phyloP scores from a whole-genome alignment of 345 rosid genomes.

The Clausena lansium region DNA sequence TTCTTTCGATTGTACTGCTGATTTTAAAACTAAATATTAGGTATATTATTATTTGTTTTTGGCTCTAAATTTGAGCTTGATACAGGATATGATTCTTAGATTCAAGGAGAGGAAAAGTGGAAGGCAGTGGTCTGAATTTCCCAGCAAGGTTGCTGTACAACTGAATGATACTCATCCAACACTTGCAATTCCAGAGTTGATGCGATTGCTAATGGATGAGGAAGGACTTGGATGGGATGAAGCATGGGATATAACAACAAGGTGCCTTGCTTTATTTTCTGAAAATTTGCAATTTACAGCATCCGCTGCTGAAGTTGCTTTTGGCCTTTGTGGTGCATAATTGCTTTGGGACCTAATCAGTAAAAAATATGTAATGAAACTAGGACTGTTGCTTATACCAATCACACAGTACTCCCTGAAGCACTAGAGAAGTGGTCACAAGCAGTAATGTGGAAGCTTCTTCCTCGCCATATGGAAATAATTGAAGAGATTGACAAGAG shows the following conservation, averaged over 20 bases:
- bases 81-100: constrained; percentile 85
- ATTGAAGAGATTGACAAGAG: constrained; percentile 89
- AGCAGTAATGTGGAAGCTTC: constrained; percentile 89
- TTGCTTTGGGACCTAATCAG: constrained; percentile 14
- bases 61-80: constrained; percentile 19
- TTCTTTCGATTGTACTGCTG: neutral
- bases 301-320: neutral
- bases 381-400: constrained; percentile 94
- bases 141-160: constrained; percentile 88
- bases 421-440: constrained; percentile 99
- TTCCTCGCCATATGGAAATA: constrained; percentile 99
- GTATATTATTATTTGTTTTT: constrained; percentile 4
- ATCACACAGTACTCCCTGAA: constrained; percentile 99
- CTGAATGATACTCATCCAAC: constrained; percentile 98
- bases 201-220: constrained; percentile 84
- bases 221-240: constrained; percentile 99
- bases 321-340: constrained; percentile 9
- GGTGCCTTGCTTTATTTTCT: constrained; percentile 32
- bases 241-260: constrained; percentile 88
- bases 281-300: neutral
- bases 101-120: constrained; percentile 69
- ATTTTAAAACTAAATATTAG: neutral
- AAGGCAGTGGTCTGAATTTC: constrained; percentile 86
- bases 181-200: constrained; percentile 95
- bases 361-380: constrained; percentile 20